A percentile compares a stretch with the other conserved stretches of the same genome.
Evolutionary conservation across 2,329 filamentous ascomycete genomes (phyloP).

Genomic region (Claviceps monticola): DNA sequence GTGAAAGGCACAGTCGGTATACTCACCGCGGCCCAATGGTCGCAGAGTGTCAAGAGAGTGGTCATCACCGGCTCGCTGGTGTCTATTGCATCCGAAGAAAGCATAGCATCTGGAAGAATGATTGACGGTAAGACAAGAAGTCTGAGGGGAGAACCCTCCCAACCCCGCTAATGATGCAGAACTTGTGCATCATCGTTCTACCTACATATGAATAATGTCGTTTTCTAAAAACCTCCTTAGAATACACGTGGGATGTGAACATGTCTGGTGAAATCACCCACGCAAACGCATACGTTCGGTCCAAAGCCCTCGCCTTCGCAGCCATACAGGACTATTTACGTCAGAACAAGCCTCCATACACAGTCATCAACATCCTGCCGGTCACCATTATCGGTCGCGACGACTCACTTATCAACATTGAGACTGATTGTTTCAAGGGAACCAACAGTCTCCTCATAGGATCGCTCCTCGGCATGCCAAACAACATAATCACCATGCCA

Average conservation of each 20-base stretch:
- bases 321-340: constrained; percentile 20
- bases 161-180: neutral
- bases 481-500: constrained; percentile 9
- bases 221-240: neutral
- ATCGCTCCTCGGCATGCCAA: constrained; percentile 17
- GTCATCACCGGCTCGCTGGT: constrained; percentile 28
- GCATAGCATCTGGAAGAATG: neutral
- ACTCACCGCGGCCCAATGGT: constrained; percentile 21
- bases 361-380: constrained; percentile 23
- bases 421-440: constrained; percentile 15
- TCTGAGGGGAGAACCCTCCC: rapidly evolving
- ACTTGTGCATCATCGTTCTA: no score
- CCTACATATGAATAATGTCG: no score
- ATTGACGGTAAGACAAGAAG: neutral
- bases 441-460: constrained; percentile 22
- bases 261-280: constrained; percentile 16
- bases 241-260: neutral
- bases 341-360: constrained; percentile 19
- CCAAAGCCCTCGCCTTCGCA: constrained; percentile 21
- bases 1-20: constrained; percentile 23
- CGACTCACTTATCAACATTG: constrained; percentile 14
- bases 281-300: constrained; percentile 21
- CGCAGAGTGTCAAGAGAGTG: constrained; percentile 21
- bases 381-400: constrained; percentile 23
- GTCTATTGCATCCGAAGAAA: constrained; percentile 8